These are phyloP conservation scores for Malus hybrid DNA, from an alignment of 331 rosid species.

Conservation along the genomic window DNA sequence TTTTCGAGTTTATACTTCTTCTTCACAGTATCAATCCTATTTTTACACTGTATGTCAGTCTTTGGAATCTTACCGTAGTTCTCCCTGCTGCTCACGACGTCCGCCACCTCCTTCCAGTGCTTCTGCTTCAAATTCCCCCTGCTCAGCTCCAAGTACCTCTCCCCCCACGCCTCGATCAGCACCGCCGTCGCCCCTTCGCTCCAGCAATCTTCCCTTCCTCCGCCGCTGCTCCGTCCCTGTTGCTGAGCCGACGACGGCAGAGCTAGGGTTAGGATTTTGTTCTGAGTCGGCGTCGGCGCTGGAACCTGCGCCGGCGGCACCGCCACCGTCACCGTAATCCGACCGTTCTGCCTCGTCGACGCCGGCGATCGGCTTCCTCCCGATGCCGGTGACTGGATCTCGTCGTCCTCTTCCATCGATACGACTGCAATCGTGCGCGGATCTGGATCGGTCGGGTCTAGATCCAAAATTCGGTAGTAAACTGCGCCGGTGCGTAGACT, in stretches of 20 bases:
- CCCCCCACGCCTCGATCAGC: conserved; percentile 96
- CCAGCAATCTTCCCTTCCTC: conserved; percentile 98
- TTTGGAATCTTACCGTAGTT: conserved; percentile 59
- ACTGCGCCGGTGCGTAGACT: neutral
- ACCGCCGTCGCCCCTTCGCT: conserved; percentile 89
- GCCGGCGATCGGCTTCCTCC: conserved; percentile 64
- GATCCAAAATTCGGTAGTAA: conserved; percentile 1
- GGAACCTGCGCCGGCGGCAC: conserved; percentile 13
- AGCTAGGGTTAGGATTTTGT: conserved; percentile 43
- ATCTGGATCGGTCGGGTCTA: conserved; percentile 4
- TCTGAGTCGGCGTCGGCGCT: conserved; percentile 22
- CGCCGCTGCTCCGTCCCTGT: conserved; percentile 32
- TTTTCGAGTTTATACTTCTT: conserved; percentile 93
- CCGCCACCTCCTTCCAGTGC: conserved; percentile 98
- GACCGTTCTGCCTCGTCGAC: conserved; percentile 47
- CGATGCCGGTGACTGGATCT: conserved; percentile 66
- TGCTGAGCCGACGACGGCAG: conserved; percentile 53
- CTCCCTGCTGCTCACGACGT: conserved; percentile 69
- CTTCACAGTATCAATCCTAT: conserved; percentile 91
- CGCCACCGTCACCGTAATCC: conserved; percentile 77
- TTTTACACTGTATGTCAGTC: conserved; percentile 91
- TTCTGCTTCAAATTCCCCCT: conserved; percentile 91
- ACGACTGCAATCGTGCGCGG: neutral
- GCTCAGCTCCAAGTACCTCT: conserved; percentile 84
- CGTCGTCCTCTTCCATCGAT: conserved; percentile 78